Conservation (phyloP, 306 rosid species). For the Rosa multiflora region DNA sequence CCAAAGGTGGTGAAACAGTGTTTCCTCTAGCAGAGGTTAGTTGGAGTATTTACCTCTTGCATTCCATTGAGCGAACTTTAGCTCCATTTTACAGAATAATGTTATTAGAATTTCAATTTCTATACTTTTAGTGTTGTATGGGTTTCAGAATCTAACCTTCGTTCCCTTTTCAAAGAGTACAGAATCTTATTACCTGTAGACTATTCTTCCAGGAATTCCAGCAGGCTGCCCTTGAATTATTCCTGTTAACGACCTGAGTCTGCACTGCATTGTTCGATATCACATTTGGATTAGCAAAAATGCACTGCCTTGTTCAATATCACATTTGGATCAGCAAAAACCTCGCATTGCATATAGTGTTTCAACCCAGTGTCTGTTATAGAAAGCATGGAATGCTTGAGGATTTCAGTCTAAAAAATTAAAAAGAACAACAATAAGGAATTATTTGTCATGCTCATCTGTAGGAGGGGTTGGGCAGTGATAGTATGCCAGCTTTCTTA, state of each 20-base stretch:
- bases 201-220: not conserved
- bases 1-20: slow-evolving; percentile 96
- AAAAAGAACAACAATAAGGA: not conserved
- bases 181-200: not conserved
- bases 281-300: not conserved
- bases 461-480: not conserved
- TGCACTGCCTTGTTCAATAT: not conserved
- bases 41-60: slow-evolving; percentile 17
- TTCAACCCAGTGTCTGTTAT: slow-evolving; percentile 15
- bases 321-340: not conserved
- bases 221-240: not conserved
- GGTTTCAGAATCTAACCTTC: not conserved
- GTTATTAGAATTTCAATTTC: slow-evolving; percentile 2
- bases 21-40: slow-evolving; percentile 92
- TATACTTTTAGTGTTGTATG: not conserved
- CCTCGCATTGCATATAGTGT: not conserved
- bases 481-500: not conserved
- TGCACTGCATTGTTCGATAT: not conserved
- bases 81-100: not conserved
- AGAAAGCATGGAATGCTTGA: not conserved
- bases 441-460: not conserved
- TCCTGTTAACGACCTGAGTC: not conserved
- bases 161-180: not conserved
- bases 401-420: not conserved
- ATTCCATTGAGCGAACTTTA: not conserved